These are phyloP conservation scores for Alisma plantagoaquatica DNA, from an alignment of 106 monocot species.

Conservation along the genomic window DNA sequence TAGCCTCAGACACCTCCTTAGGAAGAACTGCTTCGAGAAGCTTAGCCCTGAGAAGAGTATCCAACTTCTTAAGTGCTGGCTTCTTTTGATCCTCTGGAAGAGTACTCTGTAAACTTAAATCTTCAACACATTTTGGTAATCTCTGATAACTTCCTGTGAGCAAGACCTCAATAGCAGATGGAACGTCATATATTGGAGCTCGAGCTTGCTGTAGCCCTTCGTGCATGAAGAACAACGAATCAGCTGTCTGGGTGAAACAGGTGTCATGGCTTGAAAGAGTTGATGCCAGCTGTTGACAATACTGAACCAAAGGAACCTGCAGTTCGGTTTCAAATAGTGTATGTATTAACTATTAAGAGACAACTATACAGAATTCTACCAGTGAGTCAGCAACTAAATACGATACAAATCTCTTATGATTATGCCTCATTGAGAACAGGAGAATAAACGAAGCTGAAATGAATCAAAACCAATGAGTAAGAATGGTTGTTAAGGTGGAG, in stretches of 20 bases:
- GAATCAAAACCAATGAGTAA: too few species aligned
- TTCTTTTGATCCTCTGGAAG: slow-evolving; percentile 60
- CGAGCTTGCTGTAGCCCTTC: slow-evolving; percentile 89
- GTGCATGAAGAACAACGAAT: slow-evolving; percentile 88
- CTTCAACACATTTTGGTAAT: slow-evolving; percentile 86
- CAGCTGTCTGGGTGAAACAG: slow-evolving; percentile 94
- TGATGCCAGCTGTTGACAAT: slow-evolving; percentile 81
- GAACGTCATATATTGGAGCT: slow-evolving; percentile 95
- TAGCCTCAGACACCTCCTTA: slow-evolving; percentile 72
- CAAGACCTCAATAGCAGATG: slow-evolving; percentile 86
- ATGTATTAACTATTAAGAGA: too few species aligned
- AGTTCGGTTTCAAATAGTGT: too few species aligned
- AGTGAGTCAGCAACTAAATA: too few species aligned
- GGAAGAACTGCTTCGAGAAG: slow-evolving; percentile 69
- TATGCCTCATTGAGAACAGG: too few species aligned
- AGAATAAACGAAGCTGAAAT: too few species aligned
- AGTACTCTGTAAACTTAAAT: slow-evolving; percentile 48
- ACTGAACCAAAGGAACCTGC: slow-evolving; percentile 90
- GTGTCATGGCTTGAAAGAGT: slow-evolving; percentile 97
- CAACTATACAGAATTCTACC: too few species aligned
- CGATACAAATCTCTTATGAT: too few species aligned
- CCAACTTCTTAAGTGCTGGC: slow-evolving; percentile 68
- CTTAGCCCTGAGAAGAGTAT: slow-evolving; percentile 63
- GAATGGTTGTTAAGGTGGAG: too few species aligned
- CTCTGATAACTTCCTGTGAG: slow-evolving; percentile 65